Percentiles rank a stretch among this genome's conserved stretches.
phyloP scores from a whole-genome alignment of 148 eudicot genomes.

The Talinum fruticosum region DNA sequence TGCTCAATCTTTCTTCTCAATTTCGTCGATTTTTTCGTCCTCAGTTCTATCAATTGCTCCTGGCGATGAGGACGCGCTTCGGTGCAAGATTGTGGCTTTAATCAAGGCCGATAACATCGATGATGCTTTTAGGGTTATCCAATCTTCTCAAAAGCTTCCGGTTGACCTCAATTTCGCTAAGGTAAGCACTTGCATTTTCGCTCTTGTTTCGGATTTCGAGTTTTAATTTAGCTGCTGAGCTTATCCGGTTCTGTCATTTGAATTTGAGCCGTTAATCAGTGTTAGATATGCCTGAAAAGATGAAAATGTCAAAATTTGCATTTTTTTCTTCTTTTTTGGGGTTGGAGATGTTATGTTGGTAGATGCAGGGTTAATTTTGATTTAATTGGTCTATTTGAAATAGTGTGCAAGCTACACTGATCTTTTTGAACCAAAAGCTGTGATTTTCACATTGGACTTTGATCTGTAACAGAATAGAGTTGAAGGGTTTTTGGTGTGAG shows the following conservation, averaged over 20 bases:
- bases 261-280: not conserved
- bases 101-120: slow-evolving; percentile 62
- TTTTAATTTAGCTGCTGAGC: not conserved
- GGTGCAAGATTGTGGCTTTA: slow-evolving; percentile 74
- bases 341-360: too few relatives aligned
- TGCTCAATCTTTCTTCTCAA: not conserved
- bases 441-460: not conserved
- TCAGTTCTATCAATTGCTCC: slow-evolving; percentile 67
- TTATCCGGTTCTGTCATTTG: not conserved
- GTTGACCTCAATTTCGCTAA: slow-evolving; percentile 63
- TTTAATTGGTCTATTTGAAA: not conserved
- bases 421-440: not conserved
- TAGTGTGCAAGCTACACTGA: not conserved
- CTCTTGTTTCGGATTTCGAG: not conserved
- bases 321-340: not conserved
- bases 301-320: not conserved
- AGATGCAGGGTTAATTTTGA: too few relatives aligned
- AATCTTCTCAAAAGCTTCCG: slow-evolving; percentile 42
- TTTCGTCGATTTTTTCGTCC: slow-evolving; percentile 13
- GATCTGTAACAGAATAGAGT: not conserved
- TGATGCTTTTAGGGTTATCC: slow-evolving; percentile 53
- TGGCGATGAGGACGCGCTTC: slow-evolving; percentile 82
- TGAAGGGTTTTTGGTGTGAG: not conserved
- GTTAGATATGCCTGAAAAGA: not conserved
- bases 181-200: slow-evolving; percentile 34